Base-by-base conservation (phyloP, 2,329 filamentous ascomycete genomes). In the Ampelomyces quisqualis region DNA sequence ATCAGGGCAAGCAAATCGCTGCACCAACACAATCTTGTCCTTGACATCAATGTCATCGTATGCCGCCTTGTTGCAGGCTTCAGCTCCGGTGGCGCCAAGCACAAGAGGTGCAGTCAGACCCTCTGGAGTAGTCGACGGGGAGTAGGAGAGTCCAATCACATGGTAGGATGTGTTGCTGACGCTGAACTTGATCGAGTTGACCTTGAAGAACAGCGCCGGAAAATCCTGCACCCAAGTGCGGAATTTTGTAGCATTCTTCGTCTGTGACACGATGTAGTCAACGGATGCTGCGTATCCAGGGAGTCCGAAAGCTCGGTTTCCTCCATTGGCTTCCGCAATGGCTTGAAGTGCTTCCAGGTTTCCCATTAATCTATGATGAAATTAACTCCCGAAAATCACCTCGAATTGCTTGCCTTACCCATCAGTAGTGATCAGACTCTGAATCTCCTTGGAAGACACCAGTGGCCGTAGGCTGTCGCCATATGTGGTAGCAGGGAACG, bases 271-370 rank as follows among this genome's bases (percentile, higher is more conserved):
- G 41, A 83, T 66, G 54, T 77, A 82, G 51, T 83, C 77, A 13
- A 77, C 63, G 0, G 79, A 82, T 2, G 78, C 79, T 35, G 74
- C 72, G 69, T 76, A 83, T 10, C 80, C 80, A 1, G 78, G 77
- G 7, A 77, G 67, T 10, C 80, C 80, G 43, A 80, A 82, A 4
- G 80, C 80, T 35, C 80, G 73, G 61, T 81, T 82, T 11, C 79
- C 79, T 26, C 77, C 78, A 52, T 83, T 77, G 36, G 73, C 69
- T 20, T 64, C 65, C 9, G 73, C 79, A 38, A 82, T 82, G 29
- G 72, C 64, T 56, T 82, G 70, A 5, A 83, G 68, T 42, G 74
- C 71, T 54, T 72, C 69, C n/a, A 83, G 73, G 31, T 77, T 77
- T 39, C 71, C 69, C 60, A 76, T 71, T 14, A 83, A 67, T 15